Percentiles rank a stretch among this genome's conserved stretches.
Conservation (phyloP, 2,329 filamentous ascomycete species). For the Cladophialophora chaetospira region DNA sequence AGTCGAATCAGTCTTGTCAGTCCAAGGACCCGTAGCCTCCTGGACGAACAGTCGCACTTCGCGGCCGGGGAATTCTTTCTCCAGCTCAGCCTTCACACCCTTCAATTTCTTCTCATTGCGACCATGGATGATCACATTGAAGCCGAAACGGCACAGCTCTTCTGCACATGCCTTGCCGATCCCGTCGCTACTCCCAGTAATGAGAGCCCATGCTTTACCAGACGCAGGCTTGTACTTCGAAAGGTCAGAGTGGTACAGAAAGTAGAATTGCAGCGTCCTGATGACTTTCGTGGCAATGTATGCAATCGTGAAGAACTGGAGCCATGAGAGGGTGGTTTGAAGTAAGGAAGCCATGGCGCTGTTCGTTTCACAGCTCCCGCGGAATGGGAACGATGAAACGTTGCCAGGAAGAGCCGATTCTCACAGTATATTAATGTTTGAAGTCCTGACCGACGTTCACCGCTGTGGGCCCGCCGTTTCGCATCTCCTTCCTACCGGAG, state of each 20-base stretch:
- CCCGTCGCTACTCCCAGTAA: slow-evolving; percentile 93
- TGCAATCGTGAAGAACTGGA: neutral
- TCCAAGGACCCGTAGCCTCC: neutral
- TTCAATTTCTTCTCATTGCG: slow-evolving; percentile 54
- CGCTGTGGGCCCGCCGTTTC: too few relatives aligned
- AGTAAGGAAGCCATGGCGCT: neutral
- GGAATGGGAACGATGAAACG: neutral
- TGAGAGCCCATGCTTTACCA: slow-evolving; percentile 83
- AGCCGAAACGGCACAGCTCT: slow-evolving; percentile 84
- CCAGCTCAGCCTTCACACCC: slow-evolving; percentile 43
- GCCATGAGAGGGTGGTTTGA: neutral
- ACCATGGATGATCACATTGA: slow-evolving; percentile 81
- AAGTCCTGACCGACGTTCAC: too few relatives aligned
- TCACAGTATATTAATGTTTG: too few relatives aligned
- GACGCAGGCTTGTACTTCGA: slow-evolving; percentile 1
- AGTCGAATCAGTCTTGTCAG: neutral
- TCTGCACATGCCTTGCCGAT: slow-evolving; percentile 93
- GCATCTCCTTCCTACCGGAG: too few relatives aligned
- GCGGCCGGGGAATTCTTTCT: neutral
- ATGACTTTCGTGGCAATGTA: neutral
- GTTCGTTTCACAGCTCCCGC: neutral
- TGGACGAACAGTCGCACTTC: neutral
- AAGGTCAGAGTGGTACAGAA: slow-evolving; percentile 3
- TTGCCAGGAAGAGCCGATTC: neutral
- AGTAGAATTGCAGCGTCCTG: neutral